Percentiles rank a stretch among this genome's conserved stretches.
Evolutionary conservation across 2,329 filamentous ascomycete species (phyloP).

Genomic region (Botrytis aclada): DNA sequence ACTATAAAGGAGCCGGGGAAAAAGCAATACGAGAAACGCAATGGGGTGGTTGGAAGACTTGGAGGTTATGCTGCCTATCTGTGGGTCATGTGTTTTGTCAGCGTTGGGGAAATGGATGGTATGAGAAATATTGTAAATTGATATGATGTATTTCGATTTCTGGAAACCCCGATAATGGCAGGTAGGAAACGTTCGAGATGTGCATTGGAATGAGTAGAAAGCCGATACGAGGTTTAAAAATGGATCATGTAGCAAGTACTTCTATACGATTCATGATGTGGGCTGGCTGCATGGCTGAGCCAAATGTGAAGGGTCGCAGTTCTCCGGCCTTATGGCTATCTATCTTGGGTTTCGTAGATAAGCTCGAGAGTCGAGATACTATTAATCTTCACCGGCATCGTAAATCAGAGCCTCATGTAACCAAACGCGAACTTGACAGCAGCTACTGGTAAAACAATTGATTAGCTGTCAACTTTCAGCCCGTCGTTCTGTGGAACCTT

Average conservation of each 20-base stretch:
- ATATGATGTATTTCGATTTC: neutral
- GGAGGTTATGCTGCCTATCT: neutral
- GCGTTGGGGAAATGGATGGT: neutral
- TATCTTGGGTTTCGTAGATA: neutral
- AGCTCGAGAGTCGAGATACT: neutral
- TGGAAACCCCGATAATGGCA: neutral
- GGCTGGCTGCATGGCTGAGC: neutral
- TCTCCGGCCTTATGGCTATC: neutral
- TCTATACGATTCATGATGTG: neutral
- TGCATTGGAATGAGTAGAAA: neutral
- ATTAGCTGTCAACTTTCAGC: neutral
- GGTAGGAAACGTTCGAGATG: neutral
- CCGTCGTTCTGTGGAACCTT: neutral
- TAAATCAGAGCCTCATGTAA: neutral
- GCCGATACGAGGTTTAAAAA: neutral
- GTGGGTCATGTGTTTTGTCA: neutral
- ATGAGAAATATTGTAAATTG: neutral
- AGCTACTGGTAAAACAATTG: neutral
- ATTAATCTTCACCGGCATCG: neutral
- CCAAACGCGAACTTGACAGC: neutral
- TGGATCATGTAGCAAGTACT: neutral
- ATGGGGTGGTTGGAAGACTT: neutral
- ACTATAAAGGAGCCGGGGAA: neutral
- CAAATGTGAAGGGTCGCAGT: neutral
- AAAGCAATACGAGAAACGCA: neutral